Evolutionary conservation across 1,284 basidiomycete species (phyloP), one percentile per base, ranked within the genome.

Genomic region (Cutaneotrichosporon sp.): DNA sequence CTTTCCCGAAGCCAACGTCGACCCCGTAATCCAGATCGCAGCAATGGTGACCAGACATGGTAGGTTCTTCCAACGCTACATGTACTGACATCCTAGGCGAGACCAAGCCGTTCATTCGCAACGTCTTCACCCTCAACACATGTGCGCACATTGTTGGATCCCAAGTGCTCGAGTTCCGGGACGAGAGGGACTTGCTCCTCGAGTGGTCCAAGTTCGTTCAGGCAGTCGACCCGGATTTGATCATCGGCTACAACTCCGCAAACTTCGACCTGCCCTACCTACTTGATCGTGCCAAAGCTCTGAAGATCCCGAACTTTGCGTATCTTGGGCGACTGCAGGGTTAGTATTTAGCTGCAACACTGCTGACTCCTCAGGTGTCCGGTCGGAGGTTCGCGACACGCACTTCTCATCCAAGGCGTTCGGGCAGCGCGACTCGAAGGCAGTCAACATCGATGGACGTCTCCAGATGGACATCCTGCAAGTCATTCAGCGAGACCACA

Each of bases 21-120:
- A 97, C 75, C 94, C 94, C 3, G 92, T 97, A 61, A 97, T 97
- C 70, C 94, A 97, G 72, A 97, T 97, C 61, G 94, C 94, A 1
- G 95, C 92, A 74, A 97, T 97, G 94, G 94, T 97, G 1, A 97
- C 93, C 31, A 84, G 89, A 2, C 95, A 97, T 84, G 93, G 93
- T 91, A 60, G 34, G 80, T 66, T 10, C 7, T 16, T 10, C 13
- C 10, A 20, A 20, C n/a, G 33, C 22, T 4, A n/a, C 18, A n/a
- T 6, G 59, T 70, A 43, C 73, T 60, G 36, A 56, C 43, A 6
- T 20, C n/a, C 13, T 6, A 92, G 93, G 94, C 68, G 94, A 97
- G 72, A 82, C 82, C 42, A 88, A 91, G 63, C 95, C 94, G 0
- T 97, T 97, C 79, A 88, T 97, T 66, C 87, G 94, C 9, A 97